A percentile compares a stretch with the other conserved stretches of the same genome.
phyloP scores from a whole-genome alignment of 192 early-diverging fungal species.

The Chytriomyces confervae region DNA sequence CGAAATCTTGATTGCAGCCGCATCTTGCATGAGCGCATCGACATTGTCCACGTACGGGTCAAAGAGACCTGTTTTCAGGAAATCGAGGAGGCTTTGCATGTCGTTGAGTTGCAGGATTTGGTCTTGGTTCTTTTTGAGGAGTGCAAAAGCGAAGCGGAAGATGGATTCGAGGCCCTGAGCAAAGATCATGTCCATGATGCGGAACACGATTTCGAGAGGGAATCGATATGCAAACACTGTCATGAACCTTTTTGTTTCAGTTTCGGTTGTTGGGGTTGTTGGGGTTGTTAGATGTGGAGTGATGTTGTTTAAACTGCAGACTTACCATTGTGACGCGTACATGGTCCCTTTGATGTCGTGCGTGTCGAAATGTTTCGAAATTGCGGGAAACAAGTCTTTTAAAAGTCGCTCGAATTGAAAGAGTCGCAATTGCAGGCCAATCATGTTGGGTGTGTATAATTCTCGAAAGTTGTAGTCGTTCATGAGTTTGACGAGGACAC shows the following conservation, averaged over 20 bases:
- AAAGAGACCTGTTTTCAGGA: conserved; percentile 88
- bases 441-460: conserved; percentile 89
- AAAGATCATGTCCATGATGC: conserved; percentile 92
- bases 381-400: conserved; percentile 79
- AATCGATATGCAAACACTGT: conserved; percentile 98
- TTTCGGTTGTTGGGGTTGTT: neutral
- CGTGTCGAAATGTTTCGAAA: conserved; percentile 77
- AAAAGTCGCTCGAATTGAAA: conserved; percentile 91
- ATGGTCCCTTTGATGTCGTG: conserved; percentile 88
- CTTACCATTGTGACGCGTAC: conserved; percentile 93
- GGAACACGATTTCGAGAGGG: conserved; percentile 84
- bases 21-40: conserved; percentile 79
- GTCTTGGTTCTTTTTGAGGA: conserved; percentile 83
- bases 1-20: conserved; percentile 77
- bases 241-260: conserved; percentile 72
- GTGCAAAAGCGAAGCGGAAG: conserved; percentile 83
- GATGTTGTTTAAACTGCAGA: neutral
- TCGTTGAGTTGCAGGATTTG: conserved; percentile 74
- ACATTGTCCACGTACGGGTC: conserved; percentile 80
- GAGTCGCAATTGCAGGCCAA: conserved; percentile 81
- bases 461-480: conserved; percentile 84
- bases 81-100: conserved; percentile 84
- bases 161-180: conserved; percentile 91
- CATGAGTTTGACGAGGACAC: conserved; percentile 91
- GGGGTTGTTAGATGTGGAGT: neutral